Percentiles rank a stretch among this genome's conserved stretches.
phyloP scores from a whole-genome alignment of 306 rosid species.

The Parietaria judaica region DNA sequence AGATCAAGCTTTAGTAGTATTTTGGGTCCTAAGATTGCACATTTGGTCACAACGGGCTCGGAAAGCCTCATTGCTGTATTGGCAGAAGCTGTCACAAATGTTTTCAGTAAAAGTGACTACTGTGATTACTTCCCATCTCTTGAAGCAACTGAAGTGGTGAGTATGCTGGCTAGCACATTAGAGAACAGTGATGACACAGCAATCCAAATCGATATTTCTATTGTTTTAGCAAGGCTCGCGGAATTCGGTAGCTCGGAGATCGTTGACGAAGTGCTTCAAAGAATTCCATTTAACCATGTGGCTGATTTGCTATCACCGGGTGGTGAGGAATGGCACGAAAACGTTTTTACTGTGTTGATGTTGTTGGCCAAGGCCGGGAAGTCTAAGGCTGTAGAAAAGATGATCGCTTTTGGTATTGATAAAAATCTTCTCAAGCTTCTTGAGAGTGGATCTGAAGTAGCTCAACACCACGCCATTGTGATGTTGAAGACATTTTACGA shows the following conservation, averaged over 20 bases:
- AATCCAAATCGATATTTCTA: conserved; percentile 22
- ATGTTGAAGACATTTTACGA: conserved; percentile 25
- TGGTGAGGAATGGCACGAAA: conserved; percentile 28
- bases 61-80: conserved; percentile 17
- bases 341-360: conserved; percentile 21
- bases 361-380: conserved; percentile 24
- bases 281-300: conserved; percentile 17
- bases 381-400: conserved; percentile 22
- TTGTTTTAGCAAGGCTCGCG: conserved; percentile 25
- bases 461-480: conserved; percentile 23
- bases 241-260: conserved; percentile 21
- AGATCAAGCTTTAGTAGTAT: conserved; percentile 24
- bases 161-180: conserved; percentile 14
- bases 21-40: conserved; percentile 26
- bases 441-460: conserved; percentile 23
- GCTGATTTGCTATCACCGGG: conserved; percentile 22
- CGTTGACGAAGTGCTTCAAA: conserved; percentile 20
- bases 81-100: conserved; percentile 23
- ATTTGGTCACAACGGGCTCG: conserved; percentile 11
- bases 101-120: conserved; percentile 24
- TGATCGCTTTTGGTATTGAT: conserved; percentile 21
- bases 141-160: conserved; percentile 12
- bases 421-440: conserved; percentile 23
- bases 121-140: conserved; percentile 20
- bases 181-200: conserved; percentile 17